Evolutionary conservation across 2,329 filamentous ascomycete genomes (phyloP), one percentile per base, ranked within the genome.

Genomic region (Colletotrichum liaoningense): DNA sequence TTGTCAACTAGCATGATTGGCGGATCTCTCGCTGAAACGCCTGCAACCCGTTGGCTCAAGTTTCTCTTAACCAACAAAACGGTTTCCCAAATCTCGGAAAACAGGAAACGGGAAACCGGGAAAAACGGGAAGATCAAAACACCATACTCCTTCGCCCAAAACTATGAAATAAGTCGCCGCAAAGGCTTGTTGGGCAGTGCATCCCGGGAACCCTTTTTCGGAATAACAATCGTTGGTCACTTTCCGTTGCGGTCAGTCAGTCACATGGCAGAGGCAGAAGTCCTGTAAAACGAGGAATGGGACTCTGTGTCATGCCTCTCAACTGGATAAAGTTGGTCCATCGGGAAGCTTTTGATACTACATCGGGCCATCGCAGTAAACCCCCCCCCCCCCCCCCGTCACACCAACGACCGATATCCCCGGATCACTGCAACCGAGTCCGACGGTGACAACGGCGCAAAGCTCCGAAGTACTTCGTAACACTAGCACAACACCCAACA

Each of bases 311-410:
- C 35, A 70, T 73, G 54, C 42, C n/a, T 33, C 16, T 30, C 26
- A 42, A 59, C 35, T 11, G 19, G 69, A 30, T 70, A 65, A 70
- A 38, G 67, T 73, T 73, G 57, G 16, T 19, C 52, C 52, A 72
- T 63, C 38, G 35, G 58, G 24, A 19, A 30, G 35, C 42, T 56
- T n/a, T 59, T 67, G 68, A 74, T 74, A 74, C 68, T 74, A 74
- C 63, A 58, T 54, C 57, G 68, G 58, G 57, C 63, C 16, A 38
- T 35, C 24, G 24, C 52, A 55, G 58, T 14, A 22, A 42, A 16
- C 7, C 14, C 14, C 24, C 42, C 65, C 67, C 63, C 7, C 7
- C 14, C 14, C 24, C 42, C 65, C 67, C 63, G 68, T 73, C 26
- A 24, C 66, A 73, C 52, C 38, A 28, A 28, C 59, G 59, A 52